Percentiles rank a stretch among this genome's conserved stretches.
Conservation (phyloP, 768 basidiomycete genomes). For the Daedalea quercina region DNA sequence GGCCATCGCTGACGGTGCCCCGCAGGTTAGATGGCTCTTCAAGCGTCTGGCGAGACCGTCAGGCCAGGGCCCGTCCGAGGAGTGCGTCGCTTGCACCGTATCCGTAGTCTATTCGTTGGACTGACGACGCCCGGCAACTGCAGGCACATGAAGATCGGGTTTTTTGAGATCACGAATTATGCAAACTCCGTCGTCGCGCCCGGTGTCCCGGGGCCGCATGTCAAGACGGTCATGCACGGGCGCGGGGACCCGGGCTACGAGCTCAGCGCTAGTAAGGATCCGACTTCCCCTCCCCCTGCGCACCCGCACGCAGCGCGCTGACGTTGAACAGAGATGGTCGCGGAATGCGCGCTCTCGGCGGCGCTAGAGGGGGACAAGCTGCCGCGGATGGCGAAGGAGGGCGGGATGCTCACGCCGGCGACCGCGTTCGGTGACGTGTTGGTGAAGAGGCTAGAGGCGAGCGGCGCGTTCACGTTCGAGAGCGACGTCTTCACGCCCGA, state of each 20-base stretch:
- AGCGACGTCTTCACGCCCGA: slow-evolving; percentile 34
- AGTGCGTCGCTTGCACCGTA: slow-evolving; percentile 36
- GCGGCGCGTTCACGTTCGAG: slow-evolving; percentile 50
- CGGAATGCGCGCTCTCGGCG: slow-evolving; percentile 71
- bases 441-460: slow-evolving; percentile 56
- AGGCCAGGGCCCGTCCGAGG: slow-evolving; percentile 57
- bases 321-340: slow-evolving; percentile 76
- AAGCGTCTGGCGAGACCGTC: slow-evolving; percentile 44
- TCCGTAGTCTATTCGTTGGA: neutral
- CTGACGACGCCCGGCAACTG: neutral
- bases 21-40: slow-evolving; percentile 50
- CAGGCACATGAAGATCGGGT: slow-evolving; percentile 57
- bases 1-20: neutral
- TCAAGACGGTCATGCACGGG: slow-evolving; percentile 56
- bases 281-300: too few relatives aligned
- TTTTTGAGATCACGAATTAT: slow-evolving; percentile 58
- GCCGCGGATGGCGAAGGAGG: slow-evolving; percentile 49
- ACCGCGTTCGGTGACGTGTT: slow-evolving; percentile 76
- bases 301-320: too few relatives aligned
- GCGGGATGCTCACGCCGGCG: slow-evolving; percentile 81
- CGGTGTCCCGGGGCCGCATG: slow-evolving; percentile 32
- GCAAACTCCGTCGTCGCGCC: slow-evolving; percentile 50
- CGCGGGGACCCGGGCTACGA: slow-evolving; percentile 76
- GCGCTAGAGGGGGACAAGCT: slow-evolving; percentile 50
- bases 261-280: slow-evolving; percentile 48